These are phyloP conservation scores for Cyberlindnera sargentensis DNA, from an alignment of 805 yeast genomes.

Conservation along the genomic window DNA sequence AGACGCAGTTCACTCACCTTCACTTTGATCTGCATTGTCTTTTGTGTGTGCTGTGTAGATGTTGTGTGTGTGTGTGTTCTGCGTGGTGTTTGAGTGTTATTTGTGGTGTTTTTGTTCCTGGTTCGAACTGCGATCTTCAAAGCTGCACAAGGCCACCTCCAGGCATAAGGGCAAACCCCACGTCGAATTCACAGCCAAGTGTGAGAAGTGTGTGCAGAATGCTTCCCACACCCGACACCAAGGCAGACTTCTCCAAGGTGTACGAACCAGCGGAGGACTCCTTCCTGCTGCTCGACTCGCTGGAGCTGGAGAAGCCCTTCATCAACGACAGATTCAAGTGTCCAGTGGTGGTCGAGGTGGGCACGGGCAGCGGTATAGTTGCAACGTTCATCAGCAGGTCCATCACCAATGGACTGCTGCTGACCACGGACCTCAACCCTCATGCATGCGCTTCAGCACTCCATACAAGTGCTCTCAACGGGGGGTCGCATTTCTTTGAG, in stretches of 20 bases:
- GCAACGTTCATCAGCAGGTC: slow-evolving; percentile 64
- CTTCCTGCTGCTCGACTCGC: slow-evolving; percentile 70
- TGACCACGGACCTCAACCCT: slow-evolving; percentile 79
- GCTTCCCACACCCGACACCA: slow-evolving; percentile 74
- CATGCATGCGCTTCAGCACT: slow-evolving; percentile 56
- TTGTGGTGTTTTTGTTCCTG: too few relatives aligned
- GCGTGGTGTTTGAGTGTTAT: too few relatives aligned
- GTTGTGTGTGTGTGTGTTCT: too few relatives aligned
- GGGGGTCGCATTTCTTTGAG: slow-evolving; percentile 32
- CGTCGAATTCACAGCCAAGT: too few relatives aligned
- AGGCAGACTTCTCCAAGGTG: slow-evolving; percentile 60
- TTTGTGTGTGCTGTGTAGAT: not conserved
- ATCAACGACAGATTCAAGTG: slow-evolving; percentile 26
- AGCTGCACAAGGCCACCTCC: too few relatives aligned
- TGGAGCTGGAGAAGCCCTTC: slow-evolving; percentile 51
- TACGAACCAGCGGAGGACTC: slow-evolving; percentile 97
- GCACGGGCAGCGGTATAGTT: slow-evolving; percentile 89
- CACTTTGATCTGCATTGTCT: slow-evolving; percentile 56
- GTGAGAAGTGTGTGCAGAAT: slow-evolving; percentile 27
- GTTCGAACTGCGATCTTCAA: too few relatives aligned
- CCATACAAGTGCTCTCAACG: slow-evolving; percentile 35
- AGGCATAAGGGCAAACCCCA: too few relatives aligned
- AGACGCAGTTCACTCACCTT: slow-evolving; percentile 33
- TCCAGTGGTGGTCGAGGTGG: slow-evolving; percentile 74
- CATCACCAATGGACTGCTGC: slow-evolving; percentile 42